Evolutionary conservation across 2,329 filamentous ascomycete genomes (phyloP).

Genomic region (Hymenoscyphus albidus): DNA sequence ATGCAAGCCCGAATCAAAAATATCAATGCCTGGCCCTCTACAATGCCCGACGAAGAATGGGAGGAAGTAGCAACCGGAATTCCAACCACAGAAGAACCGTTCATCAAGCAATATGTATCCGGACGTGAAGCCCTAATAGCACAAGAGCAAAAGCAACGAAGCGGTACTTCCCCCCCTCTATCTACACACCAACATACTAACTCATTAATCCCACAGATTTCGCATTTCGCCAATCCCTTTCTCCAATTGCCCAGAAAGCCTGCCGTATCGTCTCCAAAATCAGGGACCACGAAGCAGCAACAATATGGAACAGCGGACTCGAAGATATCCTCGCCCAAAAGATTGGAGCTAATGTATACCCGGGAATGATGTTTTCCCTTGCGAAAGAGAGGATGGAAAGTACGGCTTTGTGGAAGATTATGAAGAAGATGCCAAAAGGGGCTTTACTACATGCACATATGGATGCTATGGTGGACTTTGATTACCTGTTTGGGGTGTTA

Average conservation of each 20-base stretch:
- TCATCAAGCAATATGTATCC: constrained; percentile 76
- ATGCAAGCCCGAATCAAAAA: constrained; percentile 28
- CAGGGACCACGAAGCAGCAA: constrained; percentile 69
- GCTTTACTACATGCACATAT: constrained; percentile 81
- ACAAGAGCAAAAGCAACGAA: constrained; percentile 77
- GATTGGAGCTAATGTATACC: constrained; percentile 64
- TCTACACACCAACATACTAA: background rate
- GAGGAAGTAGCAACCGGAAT: constrained; percentile 53
- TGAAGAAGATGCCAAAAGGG: constrained; percentile 85
- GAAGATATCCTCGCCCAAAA: constrained; percentile 66
- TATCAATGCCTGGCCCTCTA: constrained; percentile 29
- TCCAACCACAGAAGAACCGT: constrained; percentile 61
- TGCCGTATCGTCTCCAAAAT: constrained; percentile 77
- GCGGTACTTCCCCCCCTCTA: constrained; percentile 50
- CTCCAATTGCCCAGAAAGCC: constrained; percentile 73
- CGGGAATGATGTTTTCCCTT: constrained; percentile 90
- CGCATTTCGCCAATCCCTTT: constrained; percentile 69
- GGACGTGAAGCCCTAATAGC: constrained; percentile 72
- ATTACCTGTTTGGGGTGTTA: constrained; percentile 70
- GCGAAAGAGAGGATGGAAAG: constrained; percentile 82
- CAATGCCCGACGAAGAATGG: constrained; percentile 52
- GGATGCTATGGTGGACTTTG: constrained; percentile 86
- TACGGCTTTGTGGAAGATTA: constrained; percentile 80
- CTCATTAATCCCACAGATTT: constrained; percentile 43
- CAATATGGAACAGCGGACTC: constrained; percentile 70